Evolutionary conservation across 768 basidiomycete species (phyloP), one percentile per base, ranked within the genome.

Genomic region (Sistotremastrum suecicum): DNA sequence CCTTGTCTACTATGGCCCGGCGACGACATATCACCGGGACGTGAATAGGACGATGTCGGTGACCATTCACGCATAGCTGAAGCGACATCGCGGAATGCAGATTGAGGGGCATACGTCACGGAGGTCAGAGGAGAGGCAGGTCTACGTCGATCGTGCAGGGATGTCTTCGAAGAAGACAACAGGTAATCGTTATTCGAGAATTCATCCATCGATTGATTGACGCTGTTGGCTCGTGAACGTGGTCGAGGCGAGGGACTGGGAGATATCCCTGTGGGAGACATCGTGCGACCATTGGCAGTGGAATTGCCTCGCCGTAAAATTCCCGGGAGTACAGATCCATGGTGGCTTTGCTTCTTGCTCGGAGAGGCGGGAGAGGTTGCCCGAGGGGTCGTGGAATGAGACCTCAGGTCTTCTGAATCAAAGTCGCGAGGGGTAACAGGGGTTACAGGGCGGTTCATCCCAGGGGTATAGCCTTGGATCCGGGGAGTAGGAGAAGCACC

Each of bases 391-490:
- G 67, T 66, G 34, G 72, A 71, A 41, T 80, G 78, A 1, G 80
- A 83, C 48, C 76, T 80, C 54, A 76, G 74, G 48, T 86, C 83
- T 45, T 88, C 85, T 31, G 70, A 57, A 41, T 87, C 87, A 46
- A 68, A 66, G 51, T 85, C 82, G 46, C 77, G 79, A n/a, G 87
- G 87, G 5, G 87, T 89, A 82, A 89, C 87, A 11, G 87, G 87
- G 5, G 87, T 89, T 82, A 89, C 87, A 11, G 87, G 87, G 37
- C 87, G 69, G 20, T 83, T 83, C 87, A 90, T 90, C 7, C 87
- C 87, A 28, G 87, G 87, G 47, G 87, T 78, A 61, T 90, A 90
- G 9, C 87, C 87, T 45, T 87, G 86, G 20, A 85, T 56, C 37
- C 75, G 69, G 38, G 72, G 69, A 0, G 63, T 62, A 33, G 72